Base-by-base conservation (phyloP, 768 basidiomycete genomes). In the Mycena kentingensis region DNA sequence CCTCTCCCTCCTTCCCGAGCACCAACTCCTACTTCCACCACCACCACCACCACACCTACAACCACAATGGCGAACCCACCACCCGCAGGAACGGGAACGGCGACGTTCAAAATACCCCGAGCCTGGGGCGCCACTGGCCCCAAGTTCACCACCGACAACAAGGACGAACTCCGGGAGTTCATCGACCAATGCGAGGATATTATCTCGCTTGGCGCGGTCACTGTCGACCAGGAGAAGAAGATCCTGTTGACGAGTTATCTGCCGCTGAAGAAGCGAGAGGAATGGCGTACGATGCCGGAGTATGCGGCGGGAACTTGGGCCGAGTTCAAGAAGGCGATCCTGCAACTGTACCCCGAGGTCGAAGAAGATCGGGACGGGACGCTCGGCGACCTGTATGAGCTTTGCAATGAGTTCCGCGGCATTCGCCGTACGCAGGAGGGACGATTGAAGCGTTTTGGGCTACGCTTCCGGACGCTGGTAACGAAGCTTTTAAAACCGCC, bases 71-170 rank as follows among this genome's bases (percentile, higher is more conserved):
- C 38, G 24, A 52, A 46, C 52, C 8, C 24, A 11, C 18, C 38
- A 24, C 45, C 44, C 8, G 39, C 44, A 35, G 49, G 45, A 11
- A 55, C n/a, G 26, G 29, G 32, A 16, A 47, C 48, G 7, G 53
- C 53, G 24, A 37, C 46, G 11, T 55, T 55, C 37, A 35, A 32
- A 19, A 44, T 55, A 1, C 54, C 54, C 25, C 32, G 54, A 18
- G 29, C 54, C 24, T 55, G 54, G 54, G 54, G 51, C 12, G 21
- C 55, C 0, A 56, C 41, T 32, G 55, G 36, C 1, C 53, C 53
- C 10, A 42, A 43, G 42, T 54, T 54, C 19, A 54, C 47, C 6
- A 37, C 53, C 29, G 52, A 54, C 12, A 46, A 54, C 34, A 54
- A 54, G 19, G 52, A 54, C 8, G 46, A 54, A 16, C 15, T 54